Conservation (phyloP, 2,329 filamentous ascomycete genomes). For the Colletotrichum noveboracense region DNA sequence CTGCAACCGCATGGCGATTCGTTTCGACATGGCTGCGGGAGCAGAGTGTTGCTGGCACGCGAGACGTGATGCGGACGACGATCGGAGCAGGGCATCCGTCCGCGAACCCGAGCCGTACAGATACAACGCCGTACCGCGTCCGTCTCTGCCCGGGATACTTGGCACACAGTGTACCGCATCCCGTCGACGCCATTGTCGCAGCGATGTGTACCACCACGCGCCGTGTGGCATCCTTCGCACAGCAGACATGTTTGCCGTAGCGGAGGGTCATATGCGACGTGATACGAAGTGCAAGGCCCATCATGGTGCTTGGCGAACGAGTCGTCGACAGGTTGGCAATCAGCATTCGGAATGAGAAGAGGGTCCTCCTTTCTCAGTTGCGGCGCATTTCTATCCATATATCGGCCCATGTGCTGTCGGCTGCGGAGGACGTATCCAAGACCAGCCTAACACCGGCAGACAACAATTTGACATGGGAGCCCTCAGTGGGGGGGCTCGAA, state of each 20-base stretch:
- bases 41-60: background rate
- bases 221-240: background rate
- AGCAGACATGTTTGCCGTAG: background rate
- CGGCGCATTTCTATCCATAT: slow-evolving; percentile 2
- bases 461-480: slow-evolving; percentile 1
- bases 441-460: slow-evolving; percentile 16
- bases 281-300: slow-evolving; percentile 15
- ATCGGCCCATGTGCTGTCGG: slow-evolving; percentile 13
- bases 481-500: background rate
- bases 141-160: background rate
- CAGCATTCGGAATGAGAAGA: slow-evolving; percentile 2
- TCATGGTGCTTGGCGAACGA: slow-evolving; percentile 6
- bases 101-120: background rate
- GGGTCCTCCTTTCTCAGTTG: slow-evolving; percentile 3
- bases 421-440: background rate
- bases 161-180: background rate
- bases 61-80: slow-evolving; percentile 9
- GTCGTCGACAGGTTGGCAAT: slow-evolving; percentile 1
- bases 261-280: background rate
- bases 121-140: slow-evolving; percentile 1
- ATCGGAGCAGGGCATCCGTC: background rate
- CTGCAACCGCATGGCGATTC: slow-evolving; percentile 4
- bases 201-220: background rate
- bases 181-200: background rate
- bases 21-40: slow-evolving; percentile 6